These are phyloP conservation scores for Phaeophleospora eucalypticola DNA, from an alignment of 2,329 filamentous ascomycete genomes.

Conservation along the genomic window DNA sequence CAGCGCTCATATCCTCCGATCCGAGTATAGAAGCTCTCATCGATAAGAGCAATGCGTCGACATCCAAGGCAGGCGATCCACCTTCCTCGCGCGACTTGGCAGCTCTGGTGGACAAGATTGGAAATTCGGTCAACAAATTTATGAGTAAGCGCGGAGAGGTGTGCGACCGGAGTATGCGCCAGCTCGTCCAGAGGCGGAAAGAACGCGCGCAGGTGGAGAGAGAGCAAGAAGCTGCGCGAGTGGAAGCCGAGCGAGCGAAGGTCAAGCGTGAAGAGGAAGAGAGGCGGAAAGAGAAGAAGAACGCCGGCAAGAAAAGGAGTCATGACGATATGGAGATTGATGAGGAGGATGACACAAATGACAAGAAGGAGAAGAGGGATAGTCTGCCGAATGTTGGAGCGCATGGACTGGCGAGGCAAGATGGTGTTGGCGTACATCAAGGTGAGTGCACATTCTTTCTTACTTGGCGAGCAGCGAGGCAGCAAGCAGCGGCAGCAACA, in stretches of 20 bases:
- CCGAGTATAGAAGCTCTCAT: slow-evolving; percentile 67
- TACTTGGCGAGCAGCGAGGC: no score
- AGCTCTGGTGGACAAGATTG: slow-evolving; percentile 62
- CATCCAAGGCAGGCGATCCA: slow-evolving; percentile 37
- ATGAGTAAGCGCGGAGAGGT: slow-evolving; percentile 54
- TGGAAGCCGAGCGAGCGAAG: slow-evolving; percentile 43
- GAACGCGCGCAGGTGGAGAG: slow-evolving; percentile 53
- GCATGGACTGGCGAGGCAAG: slow-evolving; percentile 60
- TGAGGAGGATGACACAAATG: slow-evolving; percentile 52
- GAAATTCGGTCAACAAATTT: slow-evolving; percentile 47
- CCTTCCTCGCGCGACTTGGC: slow-evolving; percentile 62
- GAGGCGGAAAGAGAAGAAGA: slow-evolving; percentile 28
- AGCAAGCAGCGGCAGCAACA: no score
- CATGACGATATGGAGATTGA: slow-evolving; percentile 37
- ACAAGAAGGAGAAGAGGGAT: slow-evolving; percentile 77
- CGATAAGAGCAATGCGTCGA: slow-evolving; percentile 56
- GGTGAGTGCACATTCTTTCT: slow-evolving; percentile 40
- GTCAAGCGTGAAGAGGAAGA: slow-evolving; percentile 30
- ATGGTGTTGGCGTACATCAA: slow-evolving; percentile 58
- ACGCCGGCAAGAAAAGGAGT: slow-evolving; percentile 25
- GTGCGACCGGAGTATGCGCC: slow-evolving; percentile 70
- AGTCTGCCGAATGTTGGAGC: slow-evolving; percentile 54
- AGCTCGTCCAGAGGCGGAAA: slow-evolving; percentile 63
- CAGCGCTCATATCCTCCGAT: slow-evolving; percentile 49
- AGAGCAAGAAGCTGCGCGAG: slow-evolving; percentile 48